Conservation (phyloP, 1,284 basidiomycete genomes). For the Ganoderma boninense region DNA sequence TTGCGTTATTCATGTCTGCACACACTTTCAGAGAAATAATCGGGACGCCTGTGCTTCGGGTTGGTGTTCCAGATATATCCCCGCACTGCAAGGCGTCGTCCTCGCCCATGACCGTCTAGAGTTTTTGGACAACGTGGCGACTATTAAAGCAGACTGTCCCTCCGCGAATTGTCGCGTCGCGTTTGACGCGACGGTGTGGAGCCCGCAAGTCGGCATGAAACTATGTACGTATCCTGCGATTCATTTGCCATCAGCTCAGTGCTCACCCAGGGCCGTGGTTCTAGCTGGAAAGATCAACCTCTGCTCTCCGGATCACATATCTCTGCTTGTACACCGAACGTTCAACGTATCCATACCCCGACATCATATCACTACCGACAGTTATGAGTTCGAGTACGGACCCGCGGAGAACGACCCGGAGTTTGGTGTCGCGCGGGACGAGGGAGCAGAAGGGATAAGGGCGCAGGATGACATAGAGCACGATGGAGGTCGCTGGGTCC, state of each 20-base stretch:
- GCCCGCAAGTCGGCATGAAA: slow-evolving; percentile 85
- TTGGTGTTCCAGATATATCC: slow-evolving; percentile 77
- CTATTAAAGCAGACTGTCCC: slow-evolving; percentile 87
- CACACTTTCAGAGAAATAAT: slow-evolving; percentile 16
- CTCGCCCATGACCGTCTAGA: slow-evolving; percentile 84
- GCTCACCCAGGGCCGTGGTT: neutral
- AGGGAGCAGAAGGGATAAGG: slow-evolving; percentile 33
- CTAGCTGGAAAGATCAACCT: slow-evolving; percentile 88
- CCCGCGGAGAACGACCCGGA: slow-evolving; percentile 81
- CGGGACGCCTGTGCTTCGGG: slow-evolving; percentile 3
- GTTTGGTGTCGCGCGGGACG: slow-evolving; percentile 53
- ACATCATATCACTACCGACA: slow-evolving; percentile 85
- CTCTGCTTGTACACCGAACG: slow-evolving; percentile 90
- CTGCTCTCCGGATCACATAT: slow-evolving; percentile 94
- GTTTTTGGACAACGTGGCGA: slow-evolving; percentile 75
- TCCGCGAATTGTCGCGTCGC: slow-evolving; percentile 80
- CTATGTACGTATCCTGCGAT: slow-evolving; percentile 63
- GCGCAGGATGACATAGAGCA: slow-evolving; percentile 45
- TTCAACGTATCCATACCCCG: slow-evolving; percentile 98
- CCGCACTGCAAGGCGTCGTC: slow-evolving; percentile 87
- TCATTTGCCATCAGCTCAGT: too few species aligned
- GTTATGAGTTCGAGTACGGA: slow-evolving; percentile 90
- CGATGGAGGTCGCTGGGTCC: slow-evolving; percentile 82
- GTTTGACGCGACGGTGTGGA: slow-evolving; percentile 92
- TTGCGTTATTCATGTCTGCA: slow-evolving; percentile 34